Conservation (phyloP, 2,329 filamentous ascomycete species). For the Microdochium nivale region DNA sequence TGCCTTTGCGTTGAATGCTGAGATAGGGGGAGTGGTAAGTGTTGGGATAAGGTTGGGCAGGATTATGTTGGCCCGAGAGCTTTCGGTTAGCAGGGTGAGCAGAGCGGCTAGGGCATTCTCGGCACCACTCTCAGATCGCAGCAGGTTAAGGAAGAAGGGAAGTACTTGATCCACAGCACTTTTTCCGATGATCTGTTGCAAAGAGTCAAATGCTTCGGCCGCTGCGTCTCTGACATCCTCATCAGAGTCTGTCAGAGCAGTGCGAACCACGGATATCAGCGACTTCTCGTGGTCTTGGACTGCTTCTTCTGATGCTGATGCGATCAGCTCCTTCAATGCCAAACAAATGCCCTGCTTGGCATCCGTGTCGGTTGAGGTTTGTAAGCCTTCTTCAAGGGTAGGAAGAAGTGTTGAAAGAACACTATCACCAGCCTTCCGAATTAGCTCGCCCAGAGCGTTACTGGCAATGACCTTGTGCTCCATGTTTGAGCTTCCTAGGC, state of each 20-base stretch:
- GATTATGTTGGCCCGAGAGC: slow-evolving; percentile 90
- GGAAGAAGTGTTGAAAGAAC: slow-evolving; percentile 82
- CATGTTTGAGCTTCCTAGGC: slow-evolving; percentile 91
- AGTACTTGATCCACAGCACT: slow-evolving; percentile 91
- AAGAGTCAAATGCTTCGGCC: slow-evolving; percentile 90
- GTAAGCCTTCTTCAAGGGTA: slow-evolving; percentile 83
- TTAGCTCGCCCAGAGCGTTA: slow-evolving; percentile 92
- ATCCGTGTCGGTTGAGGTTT: slow-evolving; percentile 82
- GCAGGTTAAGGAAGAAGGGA: slow-evolving; percentile 81
- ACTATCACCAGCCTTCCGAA: slow-evolving; percentile 91
- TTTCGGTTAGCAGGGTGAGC: slow-evolving; percentile 87
- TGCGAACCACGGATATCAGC: slow-evolving; percentile 87
- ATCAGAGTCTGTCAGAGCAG: slow-evolving; percentile 83
- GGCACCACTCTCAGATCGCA: slow-evolving; percentile 77
- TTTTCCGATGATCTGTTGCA: slow-evolving; percentile 92
- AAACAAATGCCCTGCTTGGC: slow-evolving; percentile 97
- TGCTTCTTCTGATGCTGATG: slow-evolving; percentile 78
- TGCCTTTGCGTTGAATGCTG: slow-evolving; percentile 89
- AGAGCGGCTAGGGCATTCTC: slow-evolving; percentile 89
- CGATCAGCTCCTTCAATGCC: slow-evolving; percentile 86
- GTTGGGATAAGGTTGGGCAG: slow-evolving; percentile 93
- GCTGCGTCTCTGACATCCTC: slow-evolving; percentile 89
- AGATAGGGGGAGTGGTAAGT: slow-evolving; percentile 80
- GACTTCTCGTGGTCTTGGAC: slow-evolving; percentile 93
- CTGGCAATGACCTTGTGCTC: slow-evolving; percentile 98